Evolutionary conservation across 2,329 filamentous ascomycete genomes (phyloP).

Genomic region (Neonectria faginata): DNA sequence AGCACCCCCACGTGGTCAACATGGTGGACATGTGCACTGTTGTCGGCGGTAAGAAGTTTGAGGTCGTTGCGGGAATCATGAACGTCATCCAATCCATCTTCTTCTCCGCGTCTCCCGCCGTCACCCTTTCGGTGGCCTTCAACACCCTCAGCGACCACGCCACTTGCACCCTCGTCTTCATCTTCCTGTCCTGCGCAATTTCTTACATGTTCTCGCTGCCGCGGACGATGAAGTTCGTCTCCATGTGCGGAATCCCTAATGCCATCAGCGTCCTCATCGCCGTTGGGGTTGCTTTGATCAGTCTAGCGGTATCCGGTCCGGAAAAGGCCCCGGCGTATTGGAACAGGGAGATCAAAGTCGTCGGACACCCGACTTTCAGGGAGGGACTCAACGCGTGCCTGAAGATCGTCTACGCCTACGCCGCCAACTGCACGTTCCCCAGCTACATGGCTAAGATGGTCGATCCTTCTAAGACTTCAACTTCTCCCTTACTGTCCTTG

Average conservation of each 20-base stretch:
- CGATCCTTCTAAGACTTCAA: slow-evolving; percentile 37
- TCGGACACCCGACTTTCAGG: slow-evolving; percentile 28
- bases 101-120: slow-evolving; percentile 71
- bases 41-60: slow-evolving; percentile 53
- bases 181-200: slow-evolving; percentile 68
- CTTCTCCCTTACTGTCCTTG: slow-evolving; percentile 28
- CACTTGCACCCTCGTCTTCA: slow-evolving; percentile 72
- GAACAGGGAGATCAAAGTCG: slow-evolving; percentile 29
- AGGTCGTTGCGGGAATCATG: slow-evolving; percentile 61
- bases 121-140: slow-evolving; percentile 72
- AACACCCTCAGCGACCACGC: slow-evolving; percentile 72
- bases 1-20: slow-evolving; percentile 75
- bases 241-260: slow-evolving; percentile 36
- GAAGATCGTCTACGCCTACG: slow-evolving; percentile 38
- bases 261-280: slow-evolving; percentile 39
- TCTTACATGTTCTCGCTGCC: slow-evolving; percentile 72
- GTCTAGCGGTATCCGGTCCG: slow-evolving; percentile 33
- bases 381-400: slow-evolving; percentile 31
- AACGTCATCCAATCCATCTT: slow-evolving; percentile 78
- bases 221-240: slow-evolving; percentile 64
- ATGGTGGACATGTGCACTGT: slow-evolving; percentile 73
- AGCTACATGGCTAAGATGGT: slow-evolving; percentile 41
- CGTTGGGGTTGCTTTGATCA: slow-evolving; percentile 39
- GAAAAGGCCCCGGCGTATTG: slow-evolving; percentile 27
- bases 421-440: slow-evolving; percentile 42